Evolutionary conservation across 257 asterid genomes (phyloP).

Genomic region (Nicotiana paniculata): DNA sequence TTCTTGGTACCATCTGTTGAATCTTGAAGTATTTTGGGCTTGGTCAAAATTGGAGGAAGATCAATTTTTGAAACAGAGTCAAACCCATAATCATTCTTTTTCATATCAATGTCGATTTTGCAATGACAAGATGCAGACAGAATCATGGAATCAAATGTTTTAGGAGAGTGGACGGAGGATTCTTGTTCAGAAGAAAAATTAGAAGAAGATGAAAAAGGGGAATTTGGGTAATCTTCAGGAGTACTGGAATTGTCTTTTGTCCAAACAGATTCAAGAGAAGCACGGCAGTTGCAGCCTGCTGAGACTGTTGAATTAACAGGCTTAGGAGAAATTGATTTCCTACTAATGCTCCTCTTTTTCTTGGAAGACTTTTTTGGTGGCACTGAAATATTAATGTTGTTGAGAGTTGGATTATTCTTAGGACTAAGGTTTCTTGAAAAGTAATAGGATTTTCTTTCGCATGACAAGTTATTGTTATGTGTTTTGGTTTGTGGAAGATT

Average conservation of each 20-base stretch:
- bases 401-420: neutral
- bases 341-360: constrained; percentile 28
- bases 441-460: constrained; percentile 59
- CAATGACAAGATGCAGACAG: neutral
- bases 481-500: neutral
- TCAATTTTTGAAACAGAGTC: neutral
- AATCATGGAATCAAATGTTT: neutral
- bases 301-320: neutral
- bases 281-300: neutral
- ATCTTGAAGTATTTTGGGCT: neutral
- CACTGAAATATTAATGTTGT: neutral
- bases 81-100: neutral
- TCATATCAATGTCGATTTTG: neutral
- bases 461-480: constrained; percentile 8
- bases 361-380: constrained; percentile 39
- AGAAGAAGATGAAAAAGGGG: neutral
- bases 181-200: neutral
- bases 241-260: neutral
- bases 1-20: constrained; percentile 14
- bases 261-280: neutral
- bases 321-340: constrained; percentile 3
- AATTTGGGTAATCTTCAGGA: neutral
- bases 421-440: constrained; percentile 35
- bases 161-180: neutral
- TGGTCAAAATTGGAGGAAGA: constrained; percentile 9